These are phyloP conservation scores for Kwoniella dejecticola DNA, from an alignment of 768 basidiomycete species.

Conservation along the genomic window DNA sequence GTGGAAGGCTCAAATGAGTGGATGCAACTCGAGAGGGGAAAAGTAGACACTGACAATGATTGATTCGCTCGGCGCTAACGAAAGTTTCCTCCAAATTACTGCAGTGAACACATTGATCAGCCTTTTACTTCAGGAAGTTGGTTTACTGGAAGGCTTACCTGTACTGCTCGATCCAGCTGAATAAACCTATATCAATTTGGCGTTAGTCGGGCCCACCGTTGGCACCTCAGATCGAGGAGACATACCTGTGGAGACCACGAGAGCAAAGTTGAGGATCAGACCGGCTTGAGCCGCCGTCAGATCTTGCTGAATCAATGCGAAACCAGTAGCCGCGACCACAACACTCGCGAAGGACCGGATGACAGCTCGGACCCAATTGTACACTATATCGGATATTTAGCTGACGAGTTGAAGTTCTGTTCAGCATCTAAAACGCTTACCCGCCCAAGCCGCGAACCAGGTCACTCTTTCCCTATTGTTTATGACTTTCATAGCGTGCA, in stretches of 20 bases:
- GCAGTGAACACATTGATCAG: neutral
- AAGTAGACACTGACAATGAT: conserved; percentile 40
- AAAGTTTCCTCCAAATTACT: conserved; percentile 50
- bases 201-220: neutral
- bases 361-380: conserved; percentile 38
- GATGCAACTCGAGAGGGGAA: neutral
- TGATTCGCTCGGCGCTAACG: conserved; percentile 53
- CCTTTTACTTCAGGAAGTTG: neutral
- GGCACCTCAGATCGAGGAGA: neutral
- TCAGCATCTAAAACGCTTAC: conserved; percentile 30
- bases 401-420: too few relatives aligned
- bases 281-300: conserved; percentile 43
- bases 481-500: conserved; percentile 24
- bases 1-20: neutral
- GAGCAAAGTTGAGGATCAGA: conserved; percentile 48
- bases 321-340: conserved; percentile 44
- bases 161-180: conserved; percentile 39
- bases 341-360: conserved; percentile 36
- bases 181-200: conserved; percentile 27
- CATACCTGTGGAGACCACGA: conserved; percentile 36
- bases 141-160: neutral
- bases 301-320: conserved; percentile 38
- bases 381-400: conserved; percentile 31
- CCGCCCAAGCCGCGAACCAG: conserved; percentile 28
- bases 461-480: conserved; percentile 42